Evolutionary conservation across 1,139 yeast genomes (phyloP).

Genomic region (Nakaseomyces nivariensis): DNA sequence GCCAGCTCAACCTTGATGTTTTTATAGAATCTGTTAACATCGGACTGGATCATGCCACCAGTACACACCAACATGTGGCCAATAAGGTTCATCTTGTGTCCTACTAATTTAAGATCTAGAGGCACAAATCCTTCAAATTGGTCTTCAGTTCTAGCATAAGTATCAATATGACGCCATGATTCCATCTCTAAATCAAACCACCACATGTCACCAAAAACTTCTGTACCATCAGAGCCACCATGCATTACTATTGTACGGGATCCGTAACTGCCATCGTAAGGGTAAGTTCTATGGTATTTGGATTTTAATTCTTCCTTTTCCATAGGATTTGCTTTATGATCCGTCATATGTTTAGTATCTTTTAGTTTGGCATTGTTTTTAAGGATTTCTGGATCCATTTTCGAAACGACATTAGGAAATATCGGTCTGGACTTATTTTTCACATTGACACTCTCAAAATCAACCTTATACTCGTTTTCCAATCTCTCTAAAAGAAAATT

Average conservation of each 20-base stretch:
- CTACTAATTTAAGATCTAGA: slow-evolving; percentile 18
- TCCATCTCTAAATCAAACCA: slow-evolving; percentile 35
- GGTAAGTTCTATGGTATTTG: slow-evolving; percentile 6
- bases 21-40: slow-evolving; percentile 13
- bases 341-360: slow-evolving; percentile 3
- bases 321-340: background rate
- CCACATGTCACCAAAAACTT: slow-evolving; percentile 40
- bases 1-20: background rate
- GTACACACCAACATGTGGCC: slow-evolving; percentile 18
- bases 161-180: slow-evolving; percentile 30
- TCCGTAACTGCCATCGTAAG: background rate
- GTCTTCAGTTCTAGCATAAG: slow-evolving; percentile 12
- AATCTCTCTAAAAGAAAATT: slow-evolving; percentile 7
- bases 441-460: slow-evolving; percentile 4
- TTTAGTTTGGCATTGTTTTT: slow-evolving; percentile 3
- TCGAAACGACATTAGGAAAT: slow-evolving; percentile 11
- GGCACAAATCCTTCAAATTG: slow-evolving; percentile 9
- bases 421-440: slow-evolving; percentile 7
- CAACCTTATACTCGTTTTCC: slow-evolving; percentile 4
- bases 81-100: slow-evolving; percentile 20
- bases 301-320: background rate
- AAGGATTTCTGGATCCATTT: slow-evolving; percentile 6
- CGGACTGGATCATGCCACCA: slow-evolving; percentile 25
- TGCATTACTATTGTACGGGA: slow-evolving; percentile 28
- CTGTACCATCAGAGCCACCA: slow-evolving; percentile 38